These are phyloP conservation scores for Cryptococcus sp. DNA, from an alignment of 1,284 basidiomycete genomes.

Conservation along the genomic window DNA sequence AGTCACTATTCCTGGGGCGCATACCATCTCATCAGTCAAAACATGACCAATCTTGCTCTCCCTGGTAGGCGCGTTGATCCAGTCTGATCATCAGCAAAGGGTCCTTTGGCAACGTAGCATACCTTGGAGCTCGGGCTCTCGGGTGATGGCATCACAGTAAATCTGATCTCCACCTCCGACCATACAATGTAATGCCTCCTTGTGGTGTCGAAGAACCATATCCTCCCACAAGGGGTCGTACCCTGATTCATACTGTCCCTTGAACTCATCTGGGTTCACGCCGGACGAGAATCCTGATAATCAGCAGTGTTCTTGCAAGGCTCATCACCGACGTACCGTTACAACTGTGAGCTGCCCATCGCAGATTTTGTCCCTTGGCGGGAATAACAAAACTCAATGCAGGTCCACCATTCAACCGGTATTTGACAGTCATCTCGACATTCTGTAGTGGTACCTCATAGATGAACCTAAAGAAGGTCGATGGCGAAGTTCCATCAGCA, in stretches of 20 bases:
- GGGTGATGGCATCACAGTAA: slow-evolving; percentile 50
- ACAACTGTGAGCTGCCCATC: slow-evolving; percentile 72
- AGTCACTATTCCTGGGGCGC: slow-evolving; percentile 2
- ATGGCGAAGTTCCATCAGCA: slow-evolving; percentile 58
- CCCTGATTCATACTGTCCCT: slow-evolving; percentile 58
- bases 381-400: slow-evolving; percentile 80
- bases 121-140: slow-evolving; percentile 51
- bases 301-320: not conserved
- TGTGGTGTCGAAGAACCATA: slow-evolving; percentile 71
- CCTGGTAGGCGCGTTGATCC: slow-evolving; percentile 66
- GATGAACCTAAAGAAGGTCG: slow-evolving; percentile 90
- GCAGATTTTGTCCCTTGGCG: slow-evolving; percentile 75
- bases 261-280: slow-evolving; percentile 50
- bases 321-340: slow-evolving; percentile 42
- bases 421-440: slow-evolving; percentile 72
- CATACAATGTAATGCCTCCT: slow-evolving; percentile 73
- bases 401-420: slow-evolving; percentile 72
- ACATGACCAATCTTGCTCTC: slow-evolving; percentile 61
- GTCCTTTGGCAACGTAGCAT: slow-evolving; percentile 3
- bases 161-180: slow-evolving; percentile 51
- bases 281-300: slow-evolving; percentile 50
- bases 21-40: slow-evolving; percentile 67
- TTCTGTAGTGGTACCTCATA: slow-evolving; percentile 72
- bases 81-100: slow-evolving; percentile 53
- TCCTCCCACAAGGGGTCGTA: slow-evolving; percentile 94